These are phyloP conservation scores for Oryza australiensis DNA, from an alignment of 176 grass and related monocot species.

Conservation along the genomic window DNA sequence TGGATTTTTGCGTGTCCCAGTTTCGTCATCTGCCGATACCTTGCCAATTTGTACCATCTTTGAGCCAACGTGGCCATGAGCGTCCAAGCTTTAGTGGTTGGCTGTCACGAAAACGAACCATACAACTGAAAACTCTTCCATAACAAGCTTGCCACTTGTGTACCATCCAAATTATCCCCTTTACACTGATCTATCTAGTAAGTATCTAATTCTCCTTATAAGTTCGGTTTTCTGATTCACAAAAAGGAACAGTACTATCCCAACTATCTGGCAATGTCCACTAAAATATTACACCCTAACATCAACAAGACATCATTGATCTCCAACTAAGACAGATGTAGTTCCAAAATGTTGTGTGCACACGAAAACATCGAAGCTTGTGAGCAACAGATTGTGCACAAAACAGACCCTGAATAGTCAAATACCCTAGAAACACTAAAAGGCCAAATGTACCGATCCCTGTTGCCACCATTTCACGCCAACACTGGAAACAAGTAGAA, in stretches of 20 bases:
- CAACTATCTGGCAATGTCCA: not conserved
- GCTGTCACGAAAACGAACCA: not conserved
- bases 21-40: not conserved
- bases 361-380: not conserved
- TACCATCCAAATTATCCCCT: not conserved
- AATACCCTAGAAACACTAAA: constrained; percentile 7
- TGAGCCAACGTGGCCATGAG: not conserved
- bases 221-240: not conserved
- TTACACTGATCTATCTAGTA: not conserved
- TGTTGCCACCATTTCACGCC: constrained; percentile 31
- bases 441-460: constrained; percentile 8
- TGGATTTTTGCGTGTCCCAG: constrained; percentile 1
- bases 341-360: not conserved
- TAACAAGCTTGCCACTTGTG: not conserved
- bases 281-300: not conserved
- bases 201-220: not conserved
- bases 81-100: not conserved
- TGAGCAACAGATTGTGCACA: not conserved
- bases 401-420: not conserved
- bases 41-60: constrained; percentile 6
- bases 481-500: constrained; percentile 18
- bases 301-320: not conserved
- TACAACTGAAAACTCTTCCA: not conserved
- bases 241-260: not conserved
- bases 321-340: not conserved